These are phyloP conservation scores for Alternaria atra DNA, from an alignment of 2,329 filamentous ascomycete genomes.

Conservation along the genomic window DNA sequence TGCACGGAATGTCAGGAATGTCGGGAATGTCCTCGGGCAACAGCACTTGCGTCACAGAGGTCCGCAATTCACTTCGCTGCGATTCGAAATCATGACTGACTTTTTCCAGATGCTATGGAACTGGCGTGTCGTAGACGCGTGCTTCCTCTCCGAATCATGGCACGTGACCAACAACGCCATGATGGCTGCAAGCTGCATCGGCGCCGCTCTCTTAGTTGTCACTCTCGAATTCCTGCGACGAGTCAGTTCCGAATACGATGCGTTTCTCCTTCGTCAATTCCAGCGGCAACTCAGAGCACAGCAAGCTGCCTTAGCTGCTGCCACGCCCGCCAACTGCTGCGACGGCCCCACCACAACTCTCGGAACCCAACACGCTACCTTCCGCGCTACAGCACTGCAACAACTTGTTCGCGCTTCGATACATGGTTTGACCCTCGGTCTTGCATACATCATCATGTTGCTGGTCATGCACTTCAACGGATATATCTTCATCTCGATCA, in stretches of 20 bases:
- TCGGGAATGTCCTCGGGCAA: slow-evolving; percentile 22
- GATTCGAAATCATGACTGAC: slow-evolving; percentile 4
- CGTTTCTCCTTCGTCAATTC: slow-evolving; percentile 67
- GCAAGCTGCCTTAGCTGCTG: slow-evolving; percentile 30
- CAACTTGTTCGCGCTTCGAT: slow-evolving; percentile 72
- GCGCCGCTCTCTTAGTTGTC: slow-evolving; percentile 77
- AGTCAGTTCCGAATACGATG: slow-evolving; percentile 75
- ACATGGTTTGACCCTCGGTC: slow-evolving; percentile 75
- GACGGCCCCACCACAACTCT: slow-evolving; percentile 32
- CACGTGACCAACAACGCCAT: slow-evolving; percentile 72
- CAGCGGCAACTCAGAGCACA: slow-evolving; percentile 43
- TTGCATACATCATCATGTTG: slow-evolving; percentile 83
- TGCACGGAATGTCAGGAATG: slow-evolving; percentile 27
- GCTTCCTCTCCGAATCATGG: slow-evolving; percentile 75
- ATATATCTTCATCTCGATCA: slow-evolving; percentile 83
- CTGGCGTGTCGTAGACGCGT: slow-evolving; percentile 76
- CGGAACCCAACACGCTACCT: slow-evolving; percentile 40
- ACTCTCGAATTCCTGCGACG: slow-evolving; percentile 77
- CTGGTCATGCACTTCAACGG: slow-evolving; percentile 71
- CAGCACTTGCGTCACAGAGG: slow-evolving; percentile 52
- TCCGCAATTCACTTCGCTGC: slow-evolving; percentile 21
- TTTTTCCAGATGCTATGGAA: slow-evolving; percentile 77
- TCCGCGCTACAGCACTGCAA: slow-evolving; percentile 68
- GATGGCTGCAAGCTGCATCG: slow-evolving; percentile 84
- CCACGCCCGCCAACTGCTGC: slow-evolving; percentile 34